phyloP scores from a whole-genome alignment of 2,329 filamentous ascomycete species.

The Ophiostoma angusticollis region DNA sequence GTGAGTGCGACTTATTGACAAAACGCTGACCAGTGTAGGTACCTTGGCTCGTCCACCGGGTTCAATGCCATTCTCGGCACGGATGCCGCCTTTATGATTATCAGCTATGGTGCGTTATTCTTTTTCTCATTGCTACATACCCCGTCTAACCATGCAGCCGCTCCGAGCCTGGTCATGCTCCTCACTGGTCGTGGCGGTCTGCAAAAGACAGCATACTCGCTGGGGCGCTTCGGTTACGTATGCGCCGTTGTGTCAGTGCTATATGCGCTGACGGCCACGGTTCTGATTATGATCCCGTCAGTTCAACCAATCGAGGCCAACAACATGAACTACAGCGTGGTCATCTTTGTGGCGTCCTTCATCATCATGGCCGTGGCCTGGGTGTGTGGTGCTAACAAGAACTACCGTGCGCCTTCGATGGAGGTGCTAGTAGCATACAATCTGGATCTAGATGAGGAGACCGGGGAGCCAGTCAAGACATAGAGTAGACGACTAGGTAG shows the following conservation, averaged over 20 bases:
- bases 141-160: neutral
- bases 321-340: conserved; percentile 1
- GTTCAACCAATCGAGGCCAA: neutral
- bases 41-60: neutral
- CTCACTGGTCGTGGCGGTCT: neutral
- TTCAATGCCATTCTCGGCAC: neutral
- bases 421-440: neutral
- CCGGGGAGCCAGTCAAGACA: no score
- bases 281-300: neutral
- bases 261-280: neutral
- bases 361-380: neutral
- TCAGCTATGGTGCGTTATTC: neutral
- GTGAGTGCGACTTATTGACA: neutral
- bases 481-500: no score
- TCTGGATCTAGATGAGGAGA: no score
- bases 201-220: neutral
- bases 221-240: neutral
- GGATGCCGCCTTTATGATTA: neutral
- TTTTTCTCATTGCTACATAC: neutral
- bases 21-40: neutral
- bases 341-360: neutral
- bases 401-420: neutral
- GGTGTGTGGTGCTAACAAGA: neutral
- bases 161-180: neutral
- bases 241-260: neutral